Conservation (phyloP, 23 red algal genomes). For the Gracilaria vermiculophylla region DNA sequence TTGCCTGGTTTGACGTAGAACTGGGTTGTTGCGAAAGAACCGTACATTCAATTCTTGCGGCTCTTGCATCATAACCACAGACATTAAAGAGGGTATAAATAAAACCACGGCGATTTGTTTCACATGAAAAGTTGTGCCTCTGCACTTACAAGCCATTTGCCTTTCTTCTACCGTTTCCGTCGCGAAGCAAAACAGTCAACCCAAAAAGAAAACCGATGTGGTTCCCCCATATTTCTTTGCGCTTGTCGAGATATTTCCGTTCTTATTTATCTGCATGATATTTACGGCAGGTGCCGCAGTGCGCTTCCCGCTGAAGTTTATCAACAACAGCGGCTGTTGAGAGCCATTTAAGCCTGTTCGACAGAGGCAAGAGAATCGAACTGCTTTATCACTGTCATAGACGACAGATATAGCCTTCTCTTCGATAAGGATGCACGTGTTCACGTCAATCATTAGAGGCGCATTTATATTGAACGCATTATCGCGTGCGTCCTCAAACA, state of each 20-base stretch:
- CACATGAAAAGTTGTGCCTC: too few relatives aligned
- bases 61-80: too few relatives aligned
- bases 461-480: slow-evolving; percentile 12
- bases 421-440: neutral
- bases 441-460: slow-evolving; percentile 8
- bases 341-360: neutral
- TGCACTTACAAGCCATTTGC: too few relatives aligned
- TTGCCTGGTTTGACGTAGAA: too few relatives aligned
- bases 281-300: neutral
- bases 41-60: too few relatives aligned
- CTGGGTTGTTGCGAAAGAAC: too few relatives aligned
- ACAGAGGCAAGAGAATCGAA: slow-evolving; percentile 6
- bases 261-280: neutral
- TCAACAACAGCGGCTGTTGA: slow-evolving; percentile 11
- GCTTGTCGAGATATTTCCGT: neutral
- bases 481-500: neutral
- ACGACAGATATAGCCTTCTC: slow-evolving; percentile 11
- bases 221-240: neutral
- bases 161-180: neutral
- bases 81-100: too few relatives aligned
- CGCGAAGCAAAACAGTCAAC: neutral
- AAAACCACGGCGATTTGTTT: too few relatives aligned
- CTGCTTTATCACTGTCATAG: neutral
- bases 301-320: slow-evolving; percentile 15
- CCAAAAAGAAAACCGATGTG: slow-evolving; percentile 3